Conservation (phyloP, 2,329 filamentous ascomycete genomes). For the Ceratocystis papillata region DNA sequence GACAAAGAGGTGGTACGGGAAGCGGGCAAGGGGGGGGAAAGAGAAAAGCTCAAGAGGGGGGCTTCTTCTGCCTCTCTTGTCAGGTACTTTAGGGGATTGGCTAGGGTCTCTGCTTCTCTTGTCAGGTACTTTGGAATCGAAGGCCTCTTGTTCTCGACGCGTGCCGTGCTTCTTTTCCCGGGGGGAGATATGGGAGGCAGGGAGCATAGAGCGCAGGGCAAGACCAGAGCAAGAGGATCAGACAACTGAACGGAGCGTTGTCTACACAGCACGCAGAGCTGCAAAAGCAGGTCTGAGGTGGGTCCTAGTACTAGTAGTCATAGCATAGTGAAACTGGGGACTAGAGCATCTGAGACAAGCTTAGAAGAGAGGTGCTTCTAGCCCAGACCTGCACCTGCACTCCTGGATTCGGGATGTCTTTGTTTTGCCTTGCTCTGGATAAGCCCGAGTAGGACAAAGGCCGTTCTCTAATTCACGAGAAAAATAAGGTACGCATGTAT, state of each 20-base stretch:
- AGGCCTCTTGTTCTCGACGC: neutral
- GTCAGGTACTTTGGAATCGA: neutral
- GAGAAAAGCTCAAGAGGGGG: neutral
- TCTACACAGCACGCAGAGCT: neutral
- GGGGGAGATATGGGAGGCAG: neutral
- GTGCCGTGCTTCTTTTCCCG: neutral
- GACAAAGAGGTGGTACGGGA: neutral
- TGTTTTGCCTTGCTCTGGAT: neutral
- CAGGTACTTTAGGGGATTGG: neutral
- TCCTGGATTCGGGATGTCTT: neutral
- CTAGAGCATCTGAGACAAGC: neutral
- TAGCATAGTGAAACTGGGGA: neutral
- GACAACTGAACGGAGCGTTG: slow-evolving; percentile 2
- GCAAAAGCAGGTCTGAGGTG: neutral
- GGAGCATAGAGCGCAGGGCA: neutral
- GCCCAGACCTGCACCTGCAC: neutral
- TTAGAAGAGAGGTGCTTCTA: neutral
- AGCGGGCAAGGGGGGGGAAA: neutral
- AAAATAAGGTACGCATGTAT: too few relatives aligned
- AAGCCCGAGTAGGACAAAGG: neutral
- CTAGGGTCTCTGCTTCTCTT: neutral
- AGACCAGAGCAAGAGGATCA: neutral
- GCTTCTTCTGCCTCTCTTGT: neutral
- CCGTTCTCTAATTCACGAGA: too few relatives aligned
- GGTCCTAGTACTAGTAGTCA: neutral